A percentile compares a stretch with the other conserved stretches of the same genome.
phyloP scores from a whole-genome alignment of 768 basidiomycete genomes.

The Suillus americanus region DNA sequence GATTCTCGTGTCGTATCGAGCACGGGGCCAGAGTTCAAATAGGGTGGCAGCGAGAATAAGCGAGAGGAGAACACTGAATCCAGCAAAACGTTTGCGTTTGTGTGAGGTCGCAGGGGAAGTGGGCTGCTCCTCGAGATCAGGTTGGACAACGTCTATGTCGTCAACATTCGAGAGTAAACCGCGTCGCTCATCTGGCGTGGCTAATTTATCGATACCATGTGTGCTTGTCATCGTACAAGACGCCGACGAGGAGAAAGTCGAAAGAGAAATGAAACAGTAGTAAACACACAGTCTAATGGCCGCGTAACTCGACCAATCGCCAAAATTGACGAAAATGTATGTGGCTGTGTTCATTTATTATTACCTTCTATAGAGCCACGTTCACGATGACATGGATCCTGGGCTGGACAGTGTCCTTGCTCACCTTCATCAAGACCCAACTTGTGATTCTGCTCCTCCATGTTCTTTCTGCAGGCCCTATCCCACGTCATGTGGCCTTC shows the following conservation, averaged over 20 bases:
- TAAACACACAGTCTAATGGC: neutral
- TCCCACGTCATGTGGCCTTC: slow-evolving; percentile 89
- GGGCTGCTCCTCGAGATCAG: slow-evolving; percentile 3
- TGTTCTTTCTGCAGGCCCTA: slow-evolving; percentile 77
- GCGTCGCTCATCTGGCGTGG: slow-evolving; percentile 24
- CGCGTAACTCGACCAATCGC: neutral
- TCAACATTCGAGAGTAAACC: slow-evolving; percentile 20
- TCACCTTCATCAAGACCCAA: slow-evolving; percentile 23
- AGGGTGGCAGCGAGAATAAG: slow-evolving; percentile 16
- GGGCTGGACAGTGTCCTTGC: slow-evolving; percentile 3
- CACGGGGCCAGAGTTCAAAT: neutral
- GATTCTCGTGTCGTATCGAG: neutral
- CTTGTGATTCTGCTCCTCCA: slow-evolving; percentile 49
- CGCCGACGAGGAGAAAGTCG: neutral
- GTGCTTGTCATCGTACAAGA: neutral
- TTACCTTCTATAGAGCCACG: neutral
- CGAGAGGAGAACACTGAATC: slow-evolving; percentile 16
- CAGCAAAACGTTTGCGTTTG: slow-evolving; percentile 15
- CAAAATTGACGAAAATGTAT: neutral
- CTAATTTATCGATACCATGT: neutral
- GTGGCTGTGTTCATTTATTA: slow-evolving; percentile 13
- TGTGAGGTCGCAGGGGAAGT: neutral
- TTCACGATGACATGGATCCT: slow-evolving; percentile 1
- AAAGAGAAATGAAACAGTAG: neutral
- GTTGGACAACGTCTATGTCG: neutral